Conservation (phyloP, 805 yeast genomes). For the Metschnikowia koreensis region DNA sequence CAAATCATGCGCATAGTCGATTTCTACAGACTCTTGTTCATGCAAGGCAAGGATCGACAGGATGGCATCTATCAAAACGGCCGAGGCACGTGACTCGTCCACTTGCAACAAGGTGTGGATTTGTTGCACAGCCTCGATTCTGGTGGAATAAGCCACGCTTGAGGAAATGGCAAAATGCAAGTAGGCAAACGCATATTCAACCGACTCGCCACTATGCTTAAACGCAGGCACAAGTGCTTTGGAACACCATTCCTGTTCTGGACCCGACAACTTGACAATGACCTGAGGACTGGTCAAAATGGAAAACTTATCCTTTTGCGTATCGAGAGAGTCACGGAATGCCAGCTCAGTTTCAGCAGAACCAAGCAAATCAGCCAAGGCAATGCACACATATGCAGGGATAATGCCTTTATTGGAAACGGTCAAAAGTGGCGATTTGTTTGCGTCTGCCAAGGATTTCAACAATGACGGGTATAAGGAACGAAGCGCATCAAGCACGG, state of each 20-base stretch:
- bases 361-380: constrained; percentile 17
- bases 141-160: constrained; percentile 30
- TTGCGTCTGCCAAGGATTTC: constrained; percentile 41
- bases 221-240: constrained; percentile 42
- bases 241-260: constrained; percentile 54
- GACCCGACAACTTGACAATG: constrained; percentile 47
- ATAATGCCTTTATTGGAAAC: constrained; percentile 51
- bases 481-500: constrained; percentile 7
- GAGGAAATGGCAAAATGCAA: constrained; percentile 47
- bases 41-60: constrained; percentile 23
- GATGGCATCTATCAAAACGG: constrained; percentile 44
- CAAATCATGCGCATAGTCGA: constrained; percentile 17
- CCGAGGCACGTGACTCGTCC: constrained; percentile 31
- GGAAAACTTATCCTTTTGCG: constrained; percentile 46
- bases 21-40: constrained; percentile 14
- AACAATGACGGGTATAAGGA: constrained; percentile 24
- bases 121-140: constrained; percentile 32
- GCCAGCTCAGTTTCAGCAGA: constrained; percentile 22
- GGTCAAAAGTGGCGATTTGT: constrained; percentile 52
- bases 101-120: constrained; percentile 29
- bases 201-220: constrained; percentile 11
- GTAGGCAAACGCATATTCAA: constrained; percentile 47
- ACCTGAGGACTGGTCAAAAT: constrained; percentile 48
- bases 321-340: constrained; percentile 31
- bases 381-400: constrained; percentile 53